Evolutionary conservation across 257 asterid genomes (phyloP).

Genomic region (Solanum raphanifolium): DNA sequence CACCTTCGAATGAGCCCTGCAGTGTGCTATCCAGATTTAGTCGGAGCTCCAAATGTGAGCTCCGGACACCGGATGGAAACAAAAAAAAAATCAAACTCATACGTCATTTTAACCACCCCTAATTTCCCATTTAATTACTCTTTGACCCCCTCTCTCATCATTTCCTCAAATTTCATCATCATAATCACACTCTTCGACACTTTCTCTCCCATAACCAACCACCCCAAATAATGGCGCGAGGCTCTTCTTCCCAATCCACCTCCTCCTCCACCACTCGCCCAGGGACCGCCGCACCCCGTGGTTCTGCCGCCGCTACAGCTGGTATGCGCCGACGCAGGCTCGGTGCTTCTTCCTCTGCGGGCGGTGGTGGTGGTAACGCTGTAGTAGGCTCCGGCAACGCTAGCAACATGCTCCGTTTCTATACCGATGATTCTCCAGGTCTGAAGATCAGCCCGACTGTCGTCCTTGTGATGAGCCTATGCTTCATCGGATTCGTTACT

Average conservation of each 20-base stretch:
- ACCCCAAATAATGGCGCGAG: conserved; percentile 5
- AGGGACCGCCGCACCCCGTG: conserved; percentile 7
- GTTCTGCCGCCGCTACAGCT: conserved; percentile 10
- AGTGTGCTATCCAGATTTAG: rapidly evolving
- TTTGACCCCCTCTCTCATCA: neutral
- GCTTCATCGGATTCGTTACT: conserved; percentile 15
- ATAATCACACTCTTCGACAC: neutral
- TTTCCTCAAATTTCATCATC: neutral
- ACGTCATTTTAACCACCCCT: neutral
- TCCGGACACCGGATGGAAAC: rapidly evolving
- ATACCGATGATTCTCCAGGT: conserved; percentile 11
- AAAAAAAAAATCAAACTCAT: neutral
- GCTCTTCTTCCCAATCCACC: conserved; percentile 5
- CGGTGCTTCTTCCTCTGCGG: neutral
- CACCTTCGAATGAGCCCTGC: rapidly evolving
- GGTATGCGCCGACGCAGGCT: conserved; percentile 14
- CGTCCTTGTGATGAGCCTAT: conserved; percentile 11
- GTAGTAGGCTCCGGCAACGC: neutral
- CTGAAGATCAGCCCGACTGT: conserved; percentile 8
- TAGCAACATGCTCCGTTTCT: conserved; percentile 10
- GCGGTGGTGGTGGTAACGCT: neutral
- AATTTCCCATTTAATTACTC: neutral
- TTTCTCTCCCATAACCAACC: neutral
- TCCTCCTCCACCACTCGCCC: conserved; percentile 3
- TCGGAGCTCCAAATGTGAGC: rapidly evolving